A percentile compares a stretch with the other conserved stretches of the same genome.
Evolutionary conservation across 1,284 basidiomycete genomes (phyloP).

Genomic region (Veloboletus limbatus): DNA sequence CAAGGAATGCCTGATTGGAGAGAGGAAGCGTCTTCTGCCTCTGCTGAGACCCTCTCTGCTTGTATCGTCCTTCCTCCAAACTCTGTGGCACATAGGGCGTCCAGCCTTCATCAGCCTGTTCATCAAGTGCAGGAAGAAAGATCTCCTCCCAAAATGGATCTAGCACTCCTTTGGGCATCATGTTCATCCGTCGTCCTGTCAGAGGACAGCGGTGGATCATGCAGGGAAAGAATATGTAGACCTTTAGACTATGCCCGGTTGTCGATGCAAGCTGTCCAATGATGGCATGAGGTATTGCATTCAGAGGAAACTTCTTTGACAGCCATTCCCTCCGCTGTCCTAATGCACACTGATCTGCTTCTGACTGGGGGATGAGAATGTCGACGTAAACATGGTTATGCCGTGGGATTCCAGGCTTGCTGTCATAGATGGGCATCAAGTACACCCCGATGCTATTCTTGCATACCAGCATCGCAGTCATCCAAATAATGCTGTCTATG

Average conservation of each 20-base stretch:
- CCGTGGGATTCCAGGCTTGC: constrained; percentile 1
- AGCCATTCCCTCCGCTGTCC: constrained; percentile 9
- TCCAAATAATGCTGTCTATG: constrained; percentile 22
- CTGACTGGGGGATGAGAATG: constrained; percentile 13
- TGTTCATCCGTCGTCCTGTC: not conserved
- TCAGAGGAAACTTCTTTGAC: not conserved
- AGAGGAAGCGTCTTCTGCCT: not conserved
- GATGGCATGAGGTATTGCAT: constrained; percentile 6
- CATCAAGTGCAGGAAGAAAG: constrained; percentile 6
- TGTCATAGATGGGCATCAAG: constrained; percentile 2
- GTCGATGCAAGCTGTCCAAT: constrained; percentile 1
- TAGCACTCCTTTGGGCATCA: constrained; percentile 7
- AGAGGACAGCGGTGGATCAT: constrained; percentile 16
- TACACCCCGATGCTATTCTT: constrained; percentile 3
- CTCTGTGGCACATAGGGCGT: constrained; percentile 3
- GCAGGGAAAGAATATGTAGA: constrained; percentile 17
- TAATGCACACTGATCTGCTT: not conserved
- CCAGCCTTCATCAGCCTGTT: not conserved
- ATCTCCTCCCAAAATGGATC: constrained; percentile 15
- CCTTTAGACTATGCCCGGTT: not conserved
- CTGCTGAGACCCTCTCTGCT: too few species aligned
- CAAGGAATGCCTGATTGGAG: not conserved
- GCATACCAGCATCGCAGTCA: not conserved
- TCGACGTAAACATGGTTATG: constrained; percentile 15
- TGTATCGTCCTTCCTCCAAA: constrained; percentile 7